phyloP scores from a whole-genome alignment of 176 grass and related monocot species.

The Zea luxurians region DNA sequence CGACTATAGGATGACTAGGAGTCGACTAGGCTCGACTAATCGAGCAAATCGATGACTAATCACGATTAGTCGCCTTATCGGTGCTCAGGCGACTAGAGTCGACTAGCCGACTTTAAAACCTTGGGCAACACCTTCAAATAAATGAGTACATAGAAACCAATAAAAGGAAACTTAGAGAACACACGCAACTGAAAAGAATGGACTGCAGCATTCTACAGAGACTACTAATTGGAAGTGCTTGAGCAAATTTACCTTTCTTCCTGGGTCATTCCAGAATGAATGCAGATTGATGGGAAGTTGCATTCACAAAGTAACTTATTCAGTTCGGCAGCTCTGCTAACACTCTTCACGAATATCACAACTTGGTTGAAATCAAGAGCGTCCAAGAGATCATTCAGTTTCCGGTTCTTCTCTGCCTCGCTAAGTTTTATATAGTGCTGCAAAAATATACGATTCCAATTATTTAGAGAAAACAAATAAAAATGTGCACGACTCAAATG shows the following conservation, averaged over 20 bases:
- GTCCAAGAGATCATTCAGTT: constrained; percentile 96
- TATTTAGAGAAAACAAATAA: neutral
- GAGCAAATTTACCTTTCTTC: constrained; percentile 64
- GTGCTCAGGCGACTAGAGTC: too few species aligned
- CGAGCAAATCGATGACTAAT: too few species aligned
- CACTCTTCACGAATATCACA: constrained; percentile 98
- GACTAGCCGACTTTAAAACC: too few species aligned
- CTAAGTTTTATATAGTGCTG: constrained; percentile 97
- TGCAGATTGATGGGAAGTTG: constrained; percentile 96
- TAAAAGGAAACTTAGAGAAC: too few species aligned
- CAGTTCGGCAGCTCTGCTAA: constrained; percentile 82
- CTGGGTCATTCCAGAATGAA: constrained; percentile 98
- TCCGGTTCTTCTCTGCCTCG: constrained; percentile 91
- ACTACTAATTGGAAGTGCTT: neutral
- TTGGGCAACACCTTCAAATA: neutral
- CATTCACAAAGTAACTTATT: constrained; percentile 97
- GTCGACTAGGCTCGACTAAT: too few species aligned
- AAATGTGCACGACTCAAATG: too few species aligned
- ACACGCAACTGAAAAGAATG: neutral
- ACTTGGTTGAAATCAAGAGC: constrained; percentile 98
- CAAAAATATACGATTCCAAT: neutral
- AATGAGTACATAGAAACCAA: neutral
- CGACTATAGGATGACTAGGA: too few species aligned
- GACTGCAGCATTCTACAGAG: neutral
- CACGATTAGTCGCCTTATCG: too few species aligned